These are phyloP conservation scores for Platanthera zijinensis DNA, from an alignment of 106 monocot genomes.

Conservation along the genomic window DNA sequence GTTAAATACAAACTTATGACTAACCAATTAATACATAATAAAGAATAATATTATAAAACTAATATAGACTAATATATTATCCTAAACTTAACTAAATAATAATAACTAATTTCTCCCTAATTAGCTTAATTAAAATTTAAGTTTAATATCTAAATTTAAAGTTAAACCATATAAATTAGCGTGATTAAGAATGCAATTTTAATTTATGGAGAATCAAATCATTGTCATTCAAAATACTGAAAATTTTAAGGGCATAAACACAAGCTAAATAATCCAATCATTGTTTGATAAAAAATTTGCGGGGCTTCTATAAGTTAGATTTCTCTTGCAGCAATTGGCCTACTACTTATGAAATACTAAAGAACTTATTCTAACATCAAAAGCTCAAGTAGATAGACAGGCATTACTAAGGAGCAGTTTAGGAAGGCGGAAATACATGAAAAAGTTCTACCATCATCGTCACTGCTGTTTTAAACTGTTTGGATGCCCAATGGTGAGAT, in stretches of 20 bases:
- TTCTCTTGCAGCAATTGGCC: no score
- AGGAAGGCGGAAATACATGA: no score
- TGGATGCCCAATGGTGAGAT: no score
- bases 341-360: no score
- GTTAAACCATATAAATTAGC: background rate
- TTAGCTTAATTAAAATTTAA: background rate
- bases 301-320: background rate
- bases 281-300: background rate
- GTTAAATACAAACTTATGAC: no score
- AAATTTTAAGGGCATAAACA: background rate
- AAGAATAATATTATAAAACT: background rate
- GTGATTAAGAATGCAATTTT: background rate
- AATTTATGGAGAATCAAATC: background rate
- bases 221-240: background rate
- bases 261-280: background rate
- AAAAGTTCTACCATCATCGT: no score
- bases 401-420: no score
- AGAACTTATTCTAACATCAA: no score
- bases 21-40: no score
- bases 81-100: background rate
- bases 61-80: background rate
- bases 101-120: background rate
- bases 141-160: background rate
- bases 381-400: no score
- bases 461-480: no score